These are phyloP conservation scores for Tolypocladium amazonense DNA, from an alignment of 2,329 filamentous ascomycete species.

Conservation along the genomic window DNA sequence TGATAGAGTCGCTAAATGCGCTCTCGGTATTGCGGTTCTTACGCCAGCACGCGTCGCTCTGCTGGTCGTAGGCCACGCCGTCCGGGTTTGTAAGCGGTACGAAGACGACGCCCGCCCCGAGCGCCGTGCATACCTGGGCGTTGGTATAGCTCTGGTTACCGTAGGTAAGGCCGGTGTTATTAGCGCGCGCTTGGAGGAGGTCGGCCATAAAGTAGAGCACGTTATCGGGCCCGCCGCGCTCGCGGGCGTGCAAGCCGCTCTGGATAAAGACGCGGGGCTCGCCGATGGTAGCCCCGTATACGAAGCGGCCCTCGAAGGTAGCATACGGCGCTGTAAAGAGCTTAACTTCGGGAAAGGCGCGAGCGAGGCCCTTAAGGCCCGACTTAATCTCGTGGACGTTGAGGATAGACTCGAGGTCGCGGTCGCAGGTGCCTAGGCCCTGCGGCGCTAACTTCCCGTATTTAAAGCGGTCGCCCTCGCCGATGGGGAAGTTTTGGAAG, in stretches of 20 bases:
- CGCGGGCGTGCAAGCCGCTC: constrained; percentile 44
- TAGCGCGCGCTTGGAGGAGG: constrained; percentile 40
- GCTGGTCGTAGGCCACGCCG: constrained; percentile 40
- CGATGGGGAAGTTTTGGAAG: constrained; percentile 20
- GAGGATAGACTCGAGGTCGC: constrained; percentile 30
- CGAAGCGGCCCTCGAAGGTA: constrained; percentile 29
- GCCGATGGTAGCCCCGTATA: constrained; percentile 33
- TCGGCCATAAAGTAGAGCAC: constrained; percentile 48
- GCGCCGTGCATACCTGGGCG: constrained; percentile 37
- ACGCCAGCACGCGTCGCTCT: constrained; percentile 39
- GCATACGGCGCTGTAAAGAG: constrained; percentile 30
- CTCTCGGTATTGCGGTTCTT: constrained; percentile 41
- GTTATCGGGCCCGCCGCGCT: constrained; percentile 45
- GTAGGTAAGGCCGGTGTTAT: constrained; percentile 37
- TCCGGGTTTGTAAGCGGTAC: constrained; percentile 44
- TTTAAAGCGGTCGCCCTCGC: constrained; percentile 30
- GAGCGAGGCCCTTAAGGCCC: constrained; percentile 30
- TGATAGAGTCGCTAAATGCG: constrained; percentile 14
- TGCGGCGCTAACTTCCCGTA: constrained; percentile 23
- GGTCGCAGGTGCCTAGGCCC: constrained; percentile 21
- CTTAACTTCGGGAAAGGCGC: constrained; percentile 24
- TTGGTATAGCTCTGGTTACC: constrained; percentile 40
- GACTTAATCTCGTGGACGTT: constrained; percentile 33
- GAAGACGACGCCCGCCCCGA: constrained; percentile 42
- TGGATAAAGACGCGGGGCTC: constrained; percentile 39